Base-by-base conservation (phyloP, 768 basidiomycete species). In the Lepiota brunneoincarnata region DNA sequence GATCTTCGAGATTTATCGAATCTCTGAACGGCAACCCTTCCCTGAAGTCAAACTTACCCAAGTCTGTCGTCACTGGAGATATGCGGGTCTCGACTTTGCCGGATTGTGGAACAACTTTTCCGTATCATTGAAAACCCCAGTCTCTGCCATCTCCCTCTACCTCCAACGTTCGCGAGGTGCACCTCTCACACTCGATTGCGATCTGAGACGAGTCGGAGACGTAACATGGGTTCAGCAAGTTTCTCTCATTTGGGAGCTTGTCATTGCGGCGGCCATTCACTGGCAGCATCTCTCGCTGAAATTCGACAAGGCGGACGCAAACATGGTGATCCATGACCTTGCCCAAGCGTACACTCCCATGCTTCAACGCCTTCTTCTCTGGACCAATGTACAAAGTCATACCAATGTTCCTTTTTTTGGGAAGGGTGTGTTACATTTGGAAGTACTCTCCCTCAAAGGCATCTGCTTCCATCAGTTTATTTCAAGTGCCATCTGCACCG, bases 51-150 rank as follows among this genome's bases (percentile, higher is more conserved):
- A 34, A 6, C 28, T 63, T 20, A 58, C 61, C 6, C 63, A 62
- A 40, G 57, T 65, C 15, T 63, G 61, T 31, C 56, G 55, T 15
- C 56, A 61, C 41, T 65, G 64, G 64, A 59, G 58, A 21, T 18
- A 48, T n/a, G 46, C 59, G 2, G 57, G 57, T 17, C 45, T 59
- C 24, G 42, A 49, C 18, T 28, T 59, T 24, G 44, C 63, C 10
- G 46, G 26, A 6, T 28, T 65, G 18, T 65, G 64, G 64, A 58
- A 51, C 4, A 58, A 40, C 18, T 23, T 64, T 9, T 31, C 42
- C 11, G 44, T 61, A 14, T 51, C 59, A 6, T 40, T 57, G 12
- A 44, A 41, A 2, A 58, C 60, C 9, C 57, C 64, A 21, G 45
- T 57, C 36, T 26, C 59, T n/a, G 52, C 61, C 18, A 48, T 61